Conservation (phyloP, 78 protist genomes). For the Dictyostelium discoideum region DNA sequence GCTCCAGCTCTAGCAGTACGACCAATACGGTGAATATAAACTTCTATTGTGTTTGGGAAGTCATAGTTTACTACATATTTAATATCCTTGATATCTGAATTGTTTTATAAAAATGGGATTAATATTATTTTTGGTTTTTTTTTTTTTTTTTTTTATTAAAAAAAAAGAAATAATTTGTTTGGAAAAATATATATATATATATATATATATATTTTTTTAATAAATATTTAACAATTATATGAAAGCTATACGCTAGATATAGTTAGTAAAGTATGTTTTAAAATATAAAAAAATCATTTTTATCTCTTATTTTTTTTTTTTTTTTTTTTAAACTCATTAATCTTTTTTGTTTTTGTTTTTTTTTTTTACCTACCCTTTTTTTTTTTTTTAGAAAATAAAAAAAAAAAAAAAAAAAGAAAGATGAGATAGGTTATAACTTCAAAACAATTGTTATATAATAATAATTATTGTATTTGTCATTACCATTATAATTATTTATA, state of each 20-base stretch:
- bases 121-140: not conserved
- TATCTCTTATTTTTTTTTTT: not conserved
- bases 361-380: conserved; percentile 11
- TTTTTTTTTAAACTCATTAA: not conserved
- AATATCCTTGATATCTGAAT: conserved; percentile 80
- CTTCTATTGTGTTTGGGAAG: conserved; percentile 78
- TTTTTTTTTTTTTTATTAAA: not conserved
- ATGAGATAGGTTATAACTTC: not conserved
- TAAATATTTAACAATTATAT: not conserved
- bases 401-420: not conserved
- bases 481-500: not conserved
- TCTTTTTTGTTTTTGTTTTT: not conserved
- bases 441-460: not conserved
- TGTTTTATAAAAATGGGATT: not conserved
- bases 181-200: too few relatives aligned
- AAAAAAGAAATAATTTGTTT: not conserved
- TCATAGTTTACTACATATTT: conserved; percentile 84
- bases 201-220: not conserved
- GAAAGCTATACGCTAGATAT: not conserved
- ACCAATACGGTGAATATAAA: conserved; percentile 96
- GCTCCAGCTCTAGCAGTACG: conserved; percentile 99
- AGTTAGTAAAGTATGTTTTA: not conserved
- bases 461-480: not conserved
- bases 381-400: not conserved
- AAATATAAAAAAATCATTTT: not conserved